phyloP scores from a whole-genome alignment of 805 yeast species.

The Maudiozyma bulderi region DNA sequence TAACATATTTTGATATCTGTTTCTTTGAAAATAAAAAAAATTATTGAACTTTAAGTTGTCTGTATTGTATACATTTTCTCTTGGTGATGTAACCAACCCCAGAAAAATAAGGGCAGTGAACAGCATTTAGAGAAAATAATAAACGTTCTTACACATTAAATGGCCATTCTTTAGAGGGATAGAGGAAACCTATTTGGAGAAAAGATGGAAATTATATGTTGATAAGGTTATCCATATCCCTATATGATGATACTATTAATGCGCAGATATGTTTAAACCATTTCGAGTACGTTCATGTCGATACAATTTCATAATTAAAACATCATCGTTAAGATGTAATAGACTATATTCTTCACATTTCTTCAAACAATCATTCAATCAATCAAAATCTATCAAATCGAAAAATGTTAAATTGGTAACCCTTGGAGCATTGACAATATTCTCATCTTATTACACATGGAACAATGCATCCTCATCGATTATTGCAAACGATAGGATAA shows the following conservation, averaged over 20 bases:
- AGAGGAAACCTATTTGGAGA: no score
- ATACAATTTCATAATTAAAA: neutral
- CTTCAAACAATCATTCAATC: neutral
- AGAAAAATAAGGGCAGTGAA: no score
- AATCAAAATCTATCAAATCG: neutral
- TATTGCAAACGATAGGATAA: neutral
- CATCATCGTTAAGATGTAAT: neutral
- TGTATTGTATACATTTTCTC: no score
- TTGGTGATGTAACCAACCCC: neutral
- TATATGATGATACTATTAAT: neutral
- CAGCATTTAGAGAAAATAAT: no score
- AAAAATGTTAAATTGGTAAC: no score
- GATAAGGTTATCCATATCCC: neutral
- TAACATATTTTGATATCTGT: no score
- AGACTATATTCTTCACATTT: neutral
- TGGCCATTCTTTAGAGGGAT: no score
- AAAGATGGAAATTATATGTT: neutral
- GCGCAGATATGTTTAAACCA: neutral
- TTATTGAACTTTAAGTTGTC: no score
- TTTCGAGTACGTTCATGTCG: neutral
- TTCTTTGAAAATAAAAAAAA: no score
- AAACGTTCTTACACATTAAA: no score
- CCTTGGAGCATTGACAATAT: neutral
- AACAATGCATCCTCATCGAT: neutral
- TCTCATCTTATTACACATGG: neutral